Base-by-base conservation (phyloP, 768 basidiomycete species). In the Tricholoma hemisulphureum region DNA sequence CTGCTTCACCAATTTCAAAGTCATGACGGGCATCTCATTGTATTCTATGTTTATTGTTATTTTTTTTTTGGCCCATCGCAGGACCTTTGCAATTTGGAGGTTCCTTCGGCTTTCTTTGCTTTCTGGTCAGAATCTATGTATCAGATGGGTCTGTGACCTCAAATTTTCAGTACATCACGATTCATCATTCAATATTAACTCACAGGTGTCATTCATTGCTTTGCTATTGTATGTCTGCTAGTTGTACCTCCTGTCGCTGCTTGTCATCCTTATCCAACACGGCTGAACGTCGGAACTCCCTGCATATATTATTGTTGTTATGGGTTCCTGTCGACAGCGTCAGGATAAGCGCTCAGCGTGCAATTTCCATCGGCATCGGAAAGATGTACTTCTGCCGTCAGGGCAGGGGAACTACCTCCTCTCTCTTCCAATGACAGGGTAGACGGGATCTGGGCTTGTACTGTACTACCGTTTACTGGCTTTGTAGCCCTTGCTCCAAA, bases 21-120 rank as follows among this genome's bases (percentile, higher is more conserved):
- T 48, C 53, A 55, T 61, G 51, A 51, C 28, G 29, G 16, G 31
- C 18, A 18, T n/a, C n/a, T n/a, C n/a, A n/a, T n/a, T n/a, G n/a
- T n/a, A 21, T 49, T 41, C 32, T 28, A 24, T 2, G 7, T 9
- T 9, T 10, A 41, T 9, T 10, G 7, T 20, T n/a, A 9, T 41
- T 20, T 9, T 20, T 41, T 5, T 41, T 18, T 20, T 45, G 23
- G 13, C 20, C 8, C 39, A 23, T 5, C 14, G 41, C 11, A 45
- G 41, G 20, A 10, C 18, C 18, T 23, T 45, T 18, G 21, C 21
- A 9, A 24, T 23, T 45, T 21, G 21, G 43, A n/a, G 6, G 6
- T 23, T 4, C 20, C 23, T 23, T 24, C 37, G 7, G 3, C 37
- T 39, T 39, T 45, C 20, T 23, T 45, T 23, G 21, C 23, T 10